Evolutionary conservation across 306 rosid species (phyloP).

Genomic region (Lotus japonicus): DNA sequence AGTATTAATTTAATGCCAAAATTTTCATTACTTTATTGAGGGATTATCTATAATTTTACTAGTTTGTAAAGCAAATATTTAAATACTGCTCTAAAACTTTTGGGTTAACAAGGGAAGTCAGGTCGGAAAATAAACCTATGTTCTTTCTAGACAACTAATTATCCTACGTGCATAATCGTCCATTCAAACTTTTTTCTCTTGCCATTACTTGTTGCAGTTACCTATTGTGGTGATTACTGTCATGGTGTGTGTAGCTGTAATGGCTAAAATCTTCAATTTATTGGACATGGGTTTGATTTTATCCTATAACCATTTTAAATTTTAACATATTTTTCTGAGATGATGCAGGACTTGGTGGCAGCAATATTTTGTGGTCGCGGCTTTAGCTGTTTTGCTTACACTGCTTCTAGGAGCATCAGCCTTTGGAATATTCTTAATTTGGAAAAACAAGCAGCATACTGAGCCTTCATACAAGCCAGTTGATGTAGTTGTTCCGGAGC

Average conservation of each 20-base stretch:
- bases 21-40: background rate
- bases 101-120: background rate
- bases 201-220: background rate
- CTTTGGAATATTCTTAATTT: constrained; percentile 55
- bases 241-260: background rate
- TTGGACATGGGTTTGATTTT: background rate
- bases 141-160: background rate
- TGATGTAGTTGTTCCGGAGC: constrained; percentile 54
- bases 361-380: constrained; percentile 33
- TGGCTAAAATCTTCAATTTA: background rate
- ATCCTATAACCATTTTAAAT: background rate
- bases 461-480: constrained; percentile 68
- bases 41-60: background rate
- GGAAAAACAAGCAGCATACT: constrained; percentile 47
- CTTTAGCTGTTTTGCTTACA: constrained; percentile 37
- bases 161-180: no score
- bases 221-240: background rate
- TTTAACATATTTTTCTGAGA: constrained; percentile 7
- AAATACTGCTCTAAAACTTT: background rate
- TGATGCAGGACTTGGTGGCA: constrained; percentile 74
- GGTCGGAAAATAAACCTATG: background rate
- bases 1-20: background rate
- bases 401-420: constrained; percentile 42
- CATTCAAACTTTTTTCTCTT: background rate
- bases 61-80: background rate